These are phyloP conservation scores for Alternaria sp. DNA, from an alignment of 2,329 filamentous ascomycete genomes.

Conservation along the genomic window DNA sequence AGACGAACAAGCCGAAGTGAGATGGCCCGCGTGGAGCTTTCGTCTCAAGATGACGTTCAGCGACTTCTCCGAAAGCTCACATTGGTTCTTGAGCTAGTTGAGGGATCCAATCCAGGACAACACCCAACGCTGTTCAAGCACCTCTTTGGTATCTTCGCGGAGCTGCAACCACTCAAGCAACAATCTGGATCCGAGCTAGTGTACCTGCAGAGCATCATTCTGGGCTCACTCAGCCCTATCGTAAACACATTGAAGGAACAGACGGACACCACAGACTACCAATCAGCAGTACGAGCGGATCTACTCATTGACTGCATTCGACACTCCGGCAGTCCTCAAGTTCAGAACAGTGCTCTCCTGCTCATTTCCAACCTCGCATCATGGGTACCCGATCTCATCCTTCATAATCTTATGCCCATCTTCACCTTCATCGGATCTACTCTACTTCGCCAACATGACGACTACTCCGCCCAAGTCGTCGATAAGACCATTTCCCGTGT, in stretches of 20 bases:
- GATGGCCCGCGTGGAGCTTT: conserved; percentile 66
- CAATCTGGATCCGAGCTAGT: conserved; percentile 86
- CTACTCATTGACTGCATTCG: conserved; percentile 93
- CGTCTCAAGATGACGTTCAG: conserved; percentile 71
- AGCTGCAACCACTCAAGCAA: conserved; percentile 83
- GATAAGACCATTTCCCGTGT: conserved; percentile 93
- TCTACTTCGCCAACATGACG: conserved; percentile 89
- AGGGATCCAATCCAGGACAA: conserved; percentile 76
- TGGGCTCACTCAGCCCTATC: conserved; percentile 83
- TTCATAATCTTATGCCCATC: conserved; percentile 98
- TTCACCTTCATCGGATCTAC: conserved; percentile 98
- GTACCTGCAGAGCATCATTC: conserved; percentile 85
- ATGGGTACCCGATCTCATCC: conserved; percentile 86
- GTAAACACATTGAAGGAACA: conserved; percentile 74
- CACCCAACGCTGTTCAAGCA: conserved; percentile 79
- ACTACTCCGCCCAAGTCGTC: conserved; percentile 96
- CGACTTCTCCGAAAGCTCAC: conserved; percentile 78
- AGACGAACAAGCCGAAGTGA: conserved; percentile 80
- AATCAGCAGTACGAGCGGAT: conserved; percentile 83
- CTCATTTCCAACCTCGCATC: conserved; percentile 87
- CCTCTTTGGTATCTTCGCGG: conserved; percentile 84
- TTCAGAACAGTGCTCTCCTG: conserved; percentile 90
- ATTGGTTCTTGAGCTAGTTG: conserved; percentile 86
- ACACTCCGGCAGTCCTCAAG: conserved; percentile 87
- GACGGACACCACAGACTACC: conserved; percentile 70